These are phyloP conservation scores for Mortierella sp. DNA, from an alignment of 371 early-diverging fungal species.

Conservation along the genomic window DNA sequence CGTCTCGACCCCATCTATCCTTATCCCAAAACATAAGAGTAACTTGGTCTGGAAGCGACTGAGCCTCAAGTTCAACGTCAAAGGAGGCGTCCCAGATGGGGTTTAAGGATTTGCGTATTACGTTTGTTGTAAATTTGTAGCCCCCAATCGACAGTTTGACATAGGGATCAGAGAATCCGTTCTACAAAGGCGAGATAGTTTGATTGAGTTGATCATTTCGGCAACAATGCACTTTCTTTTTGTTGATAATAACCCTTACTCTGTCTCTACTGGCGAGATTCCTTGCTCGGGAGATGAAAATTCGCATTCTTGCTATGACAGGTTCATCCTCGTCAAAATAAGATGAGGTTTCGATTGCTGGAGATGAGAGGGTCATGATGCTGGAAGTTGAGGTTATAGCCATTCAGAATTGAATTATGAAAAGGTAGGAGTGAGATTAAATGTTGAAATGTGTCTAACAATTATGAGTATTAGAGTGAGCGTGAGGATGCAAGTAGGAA, in stretches of 20 bases:
- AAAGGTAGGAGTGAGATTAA: not conserved
- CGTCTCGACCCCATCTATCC: slow-evolving; percentile 65
- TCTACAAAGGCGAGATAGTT: slow-evolving; percentile 58
- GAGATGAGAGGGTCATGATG: slow-evolving; percentile 14
- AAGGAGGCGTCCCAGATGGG: slow-evolving; percentile 84
- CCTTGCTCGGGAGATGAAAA: slow-evolving; percentile 36
- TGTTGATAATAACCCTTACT: slow-evolving; percentile 17
- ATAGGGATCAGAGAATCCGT: slow-evolving; percentile 76
- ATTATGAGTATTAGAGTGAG: not conserved
- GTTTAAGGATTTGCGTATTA: slow-evolving; percentile 74
- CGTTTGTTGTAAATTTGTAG: slow-evolving; percentile 76
- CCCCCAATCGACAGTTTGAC: slow-evolving; percentile 68
- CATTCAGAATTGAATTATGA: not conserved
- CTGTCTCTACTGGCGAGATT: slow-evolving; percentile 54
- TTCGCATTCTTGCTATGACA: slow-evolving; percentile 27
- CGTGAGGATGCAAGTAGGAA: not conserved
- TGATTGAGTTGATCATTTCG: no score
- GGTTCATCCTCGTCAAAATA: slow-evolving; percentile 38
- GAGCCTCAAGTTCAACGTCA: slow-evolving; percentile 67
- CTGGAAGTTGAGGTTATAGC: not conserved
- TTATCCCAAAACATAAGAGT: slow-evolving; percentile 73
- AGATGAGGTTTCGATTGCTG: slow-evolving; percentile 12
- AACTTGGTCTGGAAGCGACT: slow-evolving; percentile 60
- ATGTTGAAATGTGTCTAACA: not conserved
- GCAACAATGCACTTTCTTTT: not conserved